Conservation (phyloP, 768 basidiomycete genomes). For the Trametes cinnabarina region DNA sequence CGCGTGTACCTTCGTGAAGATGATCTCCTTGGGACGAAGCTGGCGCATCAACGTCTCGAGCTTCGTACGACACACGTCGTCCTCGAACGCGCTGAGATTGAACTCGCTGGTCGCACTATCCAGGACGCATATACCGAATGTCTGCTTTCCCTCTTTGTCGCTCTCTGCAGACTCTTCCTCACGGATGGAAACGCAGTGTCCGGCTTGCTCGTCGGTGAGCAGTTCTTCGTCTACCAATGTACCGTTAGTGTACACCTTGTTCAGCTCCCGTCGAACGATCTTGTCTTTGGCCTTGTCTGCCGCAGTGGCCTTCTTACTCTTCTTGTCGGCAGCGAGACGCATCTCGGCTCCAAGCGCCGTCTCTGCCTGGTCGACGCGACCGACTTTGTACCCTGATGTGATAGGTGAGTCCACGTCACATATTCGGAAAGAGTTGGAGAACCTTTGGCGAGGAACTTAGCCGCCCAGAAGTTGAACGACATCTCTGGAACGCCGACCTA, state of each 20-base stretch:
- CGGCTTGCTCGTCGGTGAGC: slow-evolving; percentile 88
- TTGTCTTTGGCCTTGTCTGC: slow-evolving; percentile 68
- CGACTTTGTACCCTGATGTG: slow-evolving; percentile 80
- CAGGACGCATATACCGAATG: slow-evolving; percentile 86
- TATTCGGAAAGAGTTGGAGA: no score
- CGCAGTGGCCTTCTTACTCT: slow-evolving; percentile 35
- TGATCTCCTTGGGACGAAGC: slow-evolving; percentile 85
- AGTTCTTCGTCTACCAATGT: slow-evolving; percentile 91
- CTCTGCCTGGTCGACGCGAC: slow-evolving; percentile 94
- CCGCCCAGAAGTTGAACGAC: slow-evolving; percentile 91
- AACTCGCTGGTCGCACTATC: slow-evolving; percentile 97
- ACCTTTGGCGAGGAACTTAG: slow-evolving; percentile 85
- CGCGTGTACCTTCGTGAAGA: slow-evolving; percentile 79
- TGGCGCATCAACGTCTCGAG: slow-evolving; percentile 93
- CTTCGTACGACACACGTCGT: slow-evolving; percentile 89
- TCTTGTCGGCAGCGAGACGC: slow-evolving; percentile 76
- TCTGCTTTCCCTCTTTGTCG: slow-evolving; percentile 43
- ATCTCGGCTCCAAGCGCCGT: slow-evolving; percentile 97
- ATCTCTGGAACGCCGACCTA: slow-evolving; percentile 95
- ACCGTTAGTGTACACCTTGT: slow-evolving; percentile 95
- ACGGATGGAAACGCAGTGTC: slow-evolving; percentile 89
- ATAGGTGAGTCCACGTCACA: not conserved
- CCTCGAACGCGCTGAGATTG: slow-evolving; percentile 83
- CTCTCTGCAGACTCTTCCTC: slow-evolving; percentile 47
- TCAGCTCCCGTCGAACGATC: slow-evolving; percentile 79